Conservation (phyloP, 208 protist species). For the Leptomonas pyrrhocoris region DNA sequence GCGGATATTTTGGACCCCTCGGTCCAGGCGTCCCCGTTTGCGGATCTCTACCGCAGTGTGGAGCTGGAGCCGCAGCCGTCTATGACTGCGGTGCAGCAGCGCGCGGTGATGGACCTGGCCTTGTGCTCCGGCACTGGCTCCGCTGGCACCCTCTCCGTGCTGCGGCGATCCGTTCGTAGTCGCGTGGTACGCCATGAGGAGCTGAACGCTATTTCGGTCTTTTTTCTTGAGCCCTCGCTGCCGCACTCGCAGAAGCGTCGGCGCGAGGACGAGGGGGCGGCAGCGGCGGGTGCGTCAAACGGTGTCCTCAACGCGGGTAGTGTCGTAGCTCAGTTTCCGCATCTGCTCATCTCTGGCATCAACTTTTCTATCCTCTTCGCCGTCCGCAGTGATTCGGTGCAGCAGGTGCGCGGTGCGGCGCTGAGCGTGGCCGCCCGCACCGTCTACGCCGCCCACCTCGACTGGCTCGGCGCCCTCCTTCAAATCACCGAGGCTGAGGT, state of each 20-base stretch:
- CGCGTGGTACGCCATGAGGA: conserved; percentile 59
- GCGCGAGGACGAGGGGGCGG: conserved; percentile 26
- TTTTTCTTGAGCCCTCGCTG: conserved; percentile 48
- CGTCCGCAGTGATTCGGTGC: conserved; percentile 67
- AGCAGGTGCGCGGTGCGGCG: conserved; percentile 71
- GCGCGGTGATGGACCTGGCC: conserved; percentile 66
- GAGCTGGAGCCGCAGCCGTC: conserved; percentile 60
- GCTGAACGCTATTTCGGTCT: conserved; percentile 79
- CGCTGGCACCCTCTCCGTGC: conserved; percentile 56
- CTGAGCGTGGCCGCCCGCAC: conserved; percentile 57
- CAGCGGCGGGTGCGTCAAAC: background rate
- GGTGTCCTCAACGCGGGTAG: background rate
- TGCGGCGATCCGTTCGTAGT: conserved; percentile 73
- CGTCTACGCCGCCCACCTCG: conserved; percentile 54
- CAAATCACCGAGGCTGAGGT: conserved; percentile 82
- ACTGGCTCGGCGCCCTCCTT: conserved; percentile 56
- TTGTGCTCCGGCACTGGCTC: conserved; percentile 59
- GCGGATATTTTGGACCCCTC: conserved; percentile 34
- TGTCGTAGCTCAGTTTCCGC: conserved; percentile 17
- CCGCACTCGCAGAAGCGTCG: conserved; percentile 27
- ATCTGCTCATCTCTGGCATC: conserved; percentile 70
- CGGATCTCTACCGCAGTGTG: conserved; percentile 62
- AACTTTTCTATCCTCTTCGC: conserved; percentile 80
- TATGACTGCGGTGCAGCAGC: conserved; percentile 33
- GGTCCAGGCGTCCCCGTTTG: conserved; percentile 73